Evolutionary conservation across 2,329 filamentous ascomycete species (phyloP).

Genomic region (Ophioceras dolichostomum): DNA sequence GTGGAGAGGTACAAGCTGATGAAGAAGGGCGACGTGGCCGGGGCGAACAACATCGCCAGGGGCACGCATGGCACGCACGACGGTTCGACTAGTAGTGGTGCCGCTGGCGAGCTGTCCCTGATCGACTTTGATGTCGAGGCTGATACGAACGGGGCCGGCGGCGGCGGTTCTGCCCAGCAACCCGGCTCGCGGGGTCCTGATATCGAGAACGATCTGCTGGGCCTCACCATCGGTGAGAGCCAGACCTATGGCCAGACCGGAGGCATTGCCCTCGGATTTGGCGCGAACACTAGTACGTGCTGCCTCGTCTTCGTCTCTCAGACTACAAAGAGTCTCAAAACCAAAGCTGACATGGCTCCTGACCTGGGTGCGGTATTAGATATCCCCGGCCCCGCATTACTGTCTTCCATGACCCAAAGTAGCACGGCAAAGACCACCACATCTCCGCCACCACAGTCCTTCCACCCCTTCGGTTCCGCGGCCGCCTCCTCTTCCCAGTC

Average conservation of each 20-base stretch:
- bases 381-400: slow-evolving; percentile 50
- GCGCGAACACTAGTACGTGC: slow-evolving; percentile 51
- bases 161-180: slow-evolving; percentile 27
- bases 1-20: slow-evolving; percentile 91
- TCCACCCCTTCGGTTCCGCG: slow-evolving; percentile 41
- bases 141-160: slow-evolving; percentile 25
- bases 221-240: slow-evolving; percentile 66
- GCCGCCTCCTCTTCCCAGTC: slow-evolving; percentile 35
- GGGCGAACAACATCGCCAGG: slow-evolving; percentile 69
- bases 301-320: neutral
- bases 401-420: slow-evolving; percentile 51
- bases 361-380: too few species aligned
- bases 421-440: slow-evolving; percentile 18
- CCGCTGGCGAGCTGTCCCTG: slow-evolving; percentile 67
- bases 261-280: slow-evolving; percentile 72
- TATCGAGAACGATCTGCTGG: slow-evolving; percentile 82
- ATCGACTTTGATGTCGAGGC: slow-evolving; percentile 64
- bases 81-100: slow-evolving; percentile 37
- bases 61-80: slow-evolving; percentile 45
- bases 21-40: slow-evolving; percentile 88
- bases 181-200: slow-evolving; percentile 43
- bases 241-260: slow-evolving; percentile 59
- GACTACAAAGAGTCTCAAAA: neutral
- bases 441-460: slow-evolving; percentile 18
- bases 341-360: slow-evolving; percentile 13